Conservation (phyloP, 1,139 yeast species). For the Tardiomyces blankii region DNA sequence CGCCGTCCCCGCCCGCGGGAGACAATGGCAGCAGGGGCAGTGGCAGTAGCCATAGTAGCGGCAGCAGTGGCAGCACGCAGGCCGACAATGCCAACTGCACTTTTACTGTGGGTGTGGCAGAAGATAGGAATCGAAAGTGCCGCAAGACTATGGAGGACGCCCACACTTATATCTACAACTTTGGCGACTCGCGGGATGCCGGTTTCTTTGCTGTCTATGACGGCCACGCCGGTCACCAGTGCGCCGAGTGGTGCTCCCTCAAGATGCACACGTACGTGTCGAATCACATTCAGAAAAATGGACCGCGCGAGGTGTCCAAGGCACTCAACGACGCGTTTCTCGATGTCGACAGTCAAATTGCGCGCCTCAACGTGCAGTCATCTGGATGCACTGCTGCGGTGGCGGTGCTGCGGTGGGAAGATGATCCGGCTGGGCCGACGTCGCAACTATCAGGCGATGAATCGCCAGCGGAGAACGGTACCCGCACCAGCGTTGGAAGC, state of each 20-base stretch:
- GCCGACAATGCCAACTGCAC: slow-evolving; percentile 12
- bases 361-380: slow-evolving; percentile 45
- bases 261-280: slow-evolving; percentile 62
- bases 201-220: slow-evolving; percentile 95
- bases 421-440: slow-evolving; percentile 9
- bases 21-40: not conserved
- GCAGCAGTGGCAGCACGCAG: not conserved
- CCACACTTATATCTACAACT: slow-evolving; percentile 86
- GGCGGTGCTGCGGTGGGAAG: slow-evolving; percentile 83
- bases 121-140: slow-evolving; percentile 70
- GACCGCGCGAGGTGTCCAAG: slow-evolving; percentile 11
- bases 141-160: slow-evolving; percentile 95
- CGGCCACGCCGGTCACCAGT: slow-evolving; percentile 94
- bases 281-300: slow-evolving; percentile 30
- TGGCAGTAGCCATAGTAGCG: too few species aligned
- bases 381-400: slow-evolving; percentile 95
- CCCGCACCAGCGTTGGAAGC: slow-evolving; percentile 1
- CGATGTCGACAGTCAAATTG: slow-evolving; percentile 63
- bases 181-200: slow-evolving; percentile 81
- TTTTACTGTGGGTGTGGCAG: slow-evolving; percentile 70
- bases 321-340: slow-evolving; percentile 38
- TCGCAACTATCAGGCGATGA: not conserved
- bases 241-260: slow-evolving; percentile 94
- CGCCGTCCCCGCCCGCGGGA: not conserved
- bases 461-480: not conserved